Percentiles rank a stretch among this genome's conserved stretches.
Conservation (phyloP, 768 basidiomycete genomes). For the Sutorius australiensis region DNA sequence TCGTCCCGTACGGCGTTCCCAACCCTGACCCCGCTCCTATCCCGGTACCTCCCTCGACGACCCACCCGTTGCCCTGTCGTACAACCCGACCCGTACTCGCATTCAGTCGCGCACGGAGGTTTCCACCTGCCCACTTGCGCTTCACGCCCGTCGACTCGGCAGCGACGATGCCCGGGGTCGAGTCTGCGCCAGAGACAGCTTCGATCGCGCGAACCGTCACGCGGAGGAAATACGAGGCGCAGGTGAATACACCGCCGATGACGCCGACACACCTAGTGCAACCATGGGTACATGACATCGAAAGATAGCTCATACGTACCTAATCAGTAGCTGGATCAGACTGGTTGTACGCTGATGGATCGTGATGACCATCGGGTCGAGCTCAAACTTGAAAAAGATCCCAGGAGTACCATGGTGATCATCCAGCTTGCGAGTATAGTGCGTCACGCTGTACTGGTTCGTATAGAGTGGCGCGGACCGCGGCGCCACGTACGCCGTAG, state of each 20-base stretch:
- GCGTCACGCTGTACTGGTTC: conserved; percentile 92
- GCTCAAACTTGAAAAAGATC: conserved; percentile 98
- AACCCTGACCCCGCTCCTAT: too few species aligned
- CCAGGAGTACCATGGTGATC: conserved; percentile 83
- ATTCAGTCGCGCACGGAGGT: conserved; percentile 54
- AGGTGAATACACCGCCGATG: conserved; percentile 86
- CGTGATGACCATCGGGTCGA: conserved; percentile 84
- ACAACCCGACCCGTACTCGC: conserved; percentile 38
- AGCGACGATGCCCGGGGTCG: conserved; percentile 54
- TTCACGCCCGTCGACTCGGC: conserved; percentile 63
- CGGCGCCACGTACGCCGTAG: conserved; percentile 86
- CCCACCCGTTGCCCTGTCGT: conserved; percentile 59
- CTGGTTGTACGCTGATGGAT: conserved; percentile 87
- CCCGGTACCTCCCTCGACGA: conserved; percentile 47
- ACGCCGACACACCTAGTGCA: conserved; percentile 75
- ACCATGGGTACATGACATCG: neutral
- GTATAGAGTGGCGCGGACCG: conserved; percentile 62
- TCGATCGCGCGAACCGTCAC: conserved; percentile 62
- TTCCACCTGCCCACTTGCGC: conserved; percentile 64
- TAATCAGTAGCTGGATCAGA: conserved; percentile 76
- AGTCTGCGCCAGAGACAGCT: conserved; percentile 53
- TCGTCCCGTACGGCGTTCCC: too few species aligned
- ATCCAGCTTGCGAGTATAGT: conserved; percentile 74
- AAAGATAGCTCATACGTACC: conserved; percentile 31
- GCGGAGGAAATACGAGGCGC: conserved; percentile 72